These are phyloP conservation scores for Daphne laureola DNA, from an alignment of 441 rosid genomes.

Conservation along the genomic window DNA sequence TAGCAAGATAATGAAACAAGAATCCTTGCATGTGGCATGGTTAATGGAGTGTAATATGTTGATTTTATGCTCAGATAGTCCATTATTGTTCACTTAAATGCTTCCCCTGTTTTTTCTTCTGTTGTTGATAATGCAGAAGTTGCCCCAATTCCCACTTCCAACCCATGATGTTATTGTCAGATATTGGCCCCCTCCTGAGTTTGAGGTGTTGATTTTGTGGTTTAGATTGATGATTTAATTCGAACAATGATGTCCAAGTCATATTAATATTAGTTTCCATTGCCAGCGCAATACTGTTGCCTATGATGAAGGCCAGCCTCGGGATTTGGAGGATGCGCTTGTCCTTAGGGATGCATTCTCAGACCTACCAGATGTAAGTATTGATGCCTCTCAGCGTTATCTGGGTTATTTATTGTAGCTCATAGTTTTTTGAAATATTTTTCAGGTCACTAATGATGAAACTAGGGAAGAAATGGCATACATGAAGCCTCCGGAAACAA, in stretches of 20 bases:
- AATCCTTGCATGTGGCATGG: too few species aligned
- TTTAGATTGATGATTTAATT: constrained; percentile 10
- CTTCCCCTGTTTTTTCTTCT: constrained; percentile 11
- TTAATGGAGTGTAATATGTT: neutral
- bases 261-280: constrained; percentile 17
- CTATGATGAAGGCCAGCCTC: constrained; percentile 66
- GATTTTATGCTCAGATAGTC: constrained; percentile 5
- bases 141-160: constrained; percentile 93
- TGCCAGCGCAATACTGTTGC: constrained; percentile 91
- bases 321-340: constrained; percentile 57
- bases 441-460: constrained; percentile 51
- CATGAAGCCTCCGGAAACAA: constrained; percentile 57
- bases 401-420: too few species aligned
- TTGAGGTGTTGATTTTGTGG: constrained; percentile 47
- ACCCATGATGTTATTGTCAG: constrained; percentile 81
- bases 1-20: too few species aligned
- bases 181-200: constrained; percentile 81
- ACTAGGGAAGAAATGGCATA: constrained; percentile 46
- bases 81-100: constrained; percentile 8
- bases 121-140: constrained; percentile 41
- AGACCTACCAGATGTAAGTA: constrained; percentile 76
- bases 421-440: neutral
- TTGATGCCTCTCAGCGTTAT: too few species aligned
- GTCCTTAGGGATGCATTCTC: constrained; percentile 82
- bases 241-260: constrained; percentile 1